phyloP scores from a whole-genome alignment of 1,284 basidiomycete species.

The Exobasidium rhododendri region DNA sequence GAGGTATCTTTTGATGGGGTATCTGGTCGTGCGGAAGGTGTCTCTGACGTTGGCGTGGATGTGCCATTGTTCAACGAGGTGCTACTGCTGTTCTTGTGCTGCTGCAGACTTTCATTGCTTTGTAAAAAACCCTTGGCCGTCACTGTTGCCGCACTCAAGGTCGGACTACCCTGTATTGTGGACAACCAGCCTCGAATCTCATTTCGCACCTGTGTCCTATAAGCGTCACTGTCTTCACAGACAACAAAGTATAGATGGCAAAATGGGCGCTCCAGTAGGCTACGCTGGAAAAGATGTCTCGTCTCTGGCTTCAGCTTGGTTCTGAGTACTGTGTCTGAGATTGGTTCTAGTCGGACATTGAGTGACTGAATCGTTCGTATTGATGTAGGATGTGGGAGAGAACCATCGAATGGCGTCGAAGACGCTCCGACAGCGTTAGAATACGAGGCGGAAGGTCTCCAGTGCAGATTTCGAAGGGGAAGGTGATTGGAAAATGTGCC shows the following conservation, averaged over 20 bases:
- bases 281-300: conserved; percentile 19
- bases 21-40: conserved; percentile 6
- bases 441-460: conserved; percentile 31
- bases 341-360: conserved; percentile 30
- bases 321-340: conserved; percentile 23
- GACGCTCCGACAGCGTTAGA: not conserved
- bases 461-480: conserved; percentile 51
- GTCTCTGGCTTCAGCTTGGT: conserved; percentile 19
- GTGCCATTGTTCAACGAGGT: not conserved
- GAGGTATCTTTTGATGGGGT: not conserved
- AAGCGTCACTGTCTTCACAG: conserved; percentile 51
- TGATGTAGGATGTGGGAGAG: conserved; percentile 10
- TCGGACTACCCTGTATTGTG: conserved; percentile 27
- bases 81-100: not conserved
- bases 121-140: conserved; percentile 6
- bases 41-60: not conserved
- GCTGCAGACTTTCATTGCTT: not conserved
- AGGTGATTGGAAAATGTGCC: conserved; percentile 39
- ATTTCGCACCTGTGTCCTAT: conserved; percentile 47
- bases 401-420: conserved; percentile 1
- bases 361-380: conserved; percentile 44
- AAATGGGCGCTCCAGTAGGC: conserved; percentile 40
- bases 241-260: conserved; percentile 48
- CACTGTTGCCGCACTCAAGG: conserved; percentile 12
- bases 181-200: conserved; percentile 50